phyloP scores from a whole-genome alignment of 2,329 filamentous ascomycete species.

The Talaromyces sp. region DNA sequence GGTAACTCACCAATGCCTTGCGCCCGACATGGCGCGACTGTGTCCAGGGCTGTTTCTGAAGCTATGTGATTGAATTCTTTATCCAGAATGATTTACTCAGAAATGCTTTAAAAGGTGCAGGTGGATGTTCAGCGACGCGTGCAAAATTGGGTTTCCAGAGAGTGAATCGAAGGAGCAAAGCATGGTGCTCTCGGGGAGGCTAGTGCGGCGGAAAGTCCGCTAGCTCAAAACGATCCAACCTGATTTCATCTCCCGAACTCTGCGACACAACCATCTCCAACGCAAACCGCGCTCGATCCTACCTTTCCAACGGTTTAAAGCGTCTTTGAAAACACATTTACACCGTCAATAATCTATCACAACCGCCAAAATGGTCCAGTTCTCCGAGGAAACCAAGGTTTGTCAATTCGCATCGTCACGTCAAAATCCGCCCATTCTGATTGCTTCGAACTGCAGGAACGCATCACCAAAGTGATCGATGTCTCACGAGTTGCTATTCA shows the following conservation, averaged over 20 bases:
- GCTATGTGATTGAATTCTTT: background rate
- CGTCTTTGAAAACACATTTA: background rate
- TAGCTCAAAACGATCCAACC: background rate
- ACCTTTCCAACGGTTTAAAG: background rate
- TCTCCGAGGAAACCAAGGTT: slow-evolving; percentile 98
- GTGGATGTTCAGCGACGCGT: background rate
- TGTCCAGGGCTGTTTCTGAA: background rate
- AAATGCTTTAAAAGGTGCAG: background rate
- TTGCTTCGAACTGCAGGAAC: slow-evolving; percentile 60
- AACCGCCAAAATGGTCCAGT: slow-evolving; percentile 46
- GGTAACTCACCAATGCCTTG: slow-evolving; percentile 64
- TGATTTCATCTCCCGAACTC: background rate
- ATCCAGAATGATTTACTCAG: background rate
- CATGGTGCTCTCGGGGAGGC: background rate
- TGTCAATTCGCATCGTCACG: slow-evolving; percentile 4
- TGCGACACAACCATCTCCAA: background rate
- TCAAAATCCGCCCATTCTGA: background rate
- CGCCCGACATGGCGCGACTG: slow-evolving; percentile 53
- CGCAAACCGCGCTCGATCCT: background rate
- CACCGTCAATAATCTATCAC: background rate
- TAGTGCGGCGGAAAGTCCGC: background rate
- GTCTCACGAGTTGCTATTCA: slow-evolving; percentile 89
- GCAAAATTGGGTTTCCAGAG: background rate
- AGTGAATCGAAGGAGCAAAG: background rate
- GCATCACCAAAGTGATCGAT: slow-evolving; percentile 95